Base-by-base conservation (phyloP, 176 grass and related monocot genomes). In the Phragmites australis region DNA sequence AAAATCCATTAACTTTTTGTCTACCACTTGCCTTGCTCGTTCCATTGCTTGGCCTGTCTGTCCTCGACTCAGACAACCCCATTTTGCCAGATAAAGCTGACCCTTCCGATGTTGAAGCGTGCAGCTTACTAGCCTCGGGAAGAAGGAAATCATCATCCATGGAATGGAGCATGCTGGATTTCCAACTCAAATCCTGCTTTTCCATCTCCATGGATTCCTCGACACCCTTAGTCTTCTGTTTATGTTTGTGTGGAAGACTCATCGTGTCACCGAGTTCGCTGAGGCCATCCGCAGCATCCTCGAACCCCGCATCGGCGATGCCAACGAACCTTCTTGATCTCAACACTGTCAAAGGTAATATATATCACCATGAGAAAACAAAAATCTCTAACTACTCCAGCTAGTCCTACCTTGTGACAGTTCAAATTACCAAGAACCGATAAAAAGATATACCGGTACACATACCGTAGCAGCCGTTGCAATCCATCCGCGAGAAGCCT, bases 311-410 rank as follows among this genome's bases (percentile, higher is more conserved):
- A 61, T 84, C 62, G 0, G 55, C 65, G 0, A 81, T 29, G 13
- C 47, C 65, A 19, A 57, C 18, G 29, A 32, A 65, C 65, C 58
- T 85, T 49, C 82, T 78, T 73, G 88, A 73, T 51, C 78, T 89
- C 88, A 86, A n/a, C 30, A 43, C 88, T 89, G 78, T 41, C 29
- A 66, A 66, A 72, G n/a, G n/a, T 37, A 89, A 23, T 3, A 65
- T 29, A 11, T 25, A 58, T n/a, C 40, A 14, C 72, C 41, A 12
- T 85, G 30, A 85, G 47, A 9, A 60, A 31, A 5, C 23, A 48
- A 34, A 66, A 1, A 25, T 49, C 6, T 52, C 31, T 15, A 78
- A 17, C 60, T 17, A 61, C 6, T 59, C n/a, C 26, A 3, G 5
- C 12, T 43, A 74, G 14, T 81, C 12, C 16, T 60, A 42, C 7